Evolutionary conservation across 345 rosid genomes (phyloP).

Genomic region (Arabis alpina): DNA sequence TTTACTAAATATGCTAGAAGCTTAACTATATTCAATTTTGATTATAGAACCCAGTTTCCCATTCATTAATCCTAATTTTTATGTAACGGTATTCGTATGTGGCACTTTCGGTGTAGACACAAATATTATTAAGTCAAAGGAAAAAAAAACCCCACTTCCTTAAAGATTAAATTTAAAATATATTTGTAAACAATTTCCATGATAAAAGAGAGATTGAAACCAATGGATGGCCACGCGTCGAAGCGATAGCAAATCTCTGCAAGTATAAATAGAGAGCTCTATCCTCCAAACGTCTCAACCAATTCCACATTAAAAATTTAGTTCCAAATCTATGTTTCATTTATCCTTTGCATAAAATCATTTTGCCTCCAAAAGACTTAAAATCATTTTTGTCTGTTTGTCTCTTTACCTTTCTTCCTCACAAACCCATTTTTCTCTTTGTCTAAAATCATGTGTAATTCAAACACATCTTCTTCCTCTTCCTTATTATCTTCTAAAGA

Average conservation of each 20-base stretch:
- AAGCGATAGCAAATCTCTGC: background rate
- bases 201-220: background rate
- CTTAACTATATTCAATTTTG: no score
- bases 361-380: conserved; percentile 35
- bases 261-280: conserved; percentile 26
- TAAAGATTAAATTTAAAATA: background rate
- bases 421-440: conserved; percentile 18
- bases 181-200: background rate
- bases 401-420: conserved; percentile 11
- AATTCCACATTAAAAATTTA: conserved; percentile 23
- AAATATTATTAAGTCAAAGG: conserved; percentile 36
- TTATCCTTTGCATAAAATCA: conserved; percentile 15
- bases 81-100: background rate
- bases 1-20: no score
- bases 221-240: conserved; percentile 11
- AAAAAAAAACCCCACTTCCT: conserved; percentile 4
- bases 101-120: no score
- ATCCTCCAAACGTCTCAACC: conserved; percentile 36
- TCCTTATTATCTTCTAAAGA: conserved; percentile 51
- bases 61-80: background rate
- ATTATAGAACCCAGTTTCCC: no score
- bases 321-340: conserved; percentile 22
- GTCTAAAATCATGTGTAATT: conserved; percentile 58
- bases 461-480: conserved; percentile 59
- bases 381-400: conserved; percentile 28